Evolutionary conservation across 345 rosid species (phyloP).

Genomic region (Xanthoceras sorbifolium): DNA sequence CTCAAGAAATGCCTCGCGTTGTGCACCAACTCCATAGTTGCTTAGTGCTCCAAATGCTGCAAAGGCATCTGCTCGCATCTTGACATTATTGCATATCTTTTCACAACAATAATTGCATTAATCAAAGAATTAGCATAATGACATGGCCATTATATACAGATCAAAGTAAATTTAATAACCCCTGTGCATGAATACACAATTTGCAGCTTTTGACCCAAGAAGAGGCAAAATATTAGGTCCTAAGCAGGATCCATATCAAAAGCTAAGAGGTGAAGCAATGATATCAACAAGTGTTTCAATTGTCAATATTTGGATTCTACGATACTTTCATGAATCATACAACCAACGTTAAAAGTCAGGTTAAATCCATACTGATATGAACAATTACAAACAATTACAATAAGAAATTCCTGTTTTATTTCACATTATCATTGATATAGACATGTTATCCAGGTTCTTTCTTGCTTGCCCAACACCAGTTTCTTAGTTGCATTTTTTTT

Average conservation of each 20-base stretch:
- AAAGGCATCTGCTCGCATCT: conserved; percentile 87
- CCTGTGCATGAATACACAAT: neutral
- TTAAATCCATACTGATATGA: neutral
- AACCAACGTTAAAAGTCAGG: neutral
- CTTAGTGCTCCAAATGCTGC: conserved; percentile 88
- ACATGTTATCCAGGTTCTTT: neutral
- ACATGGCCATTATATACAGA: neutral
- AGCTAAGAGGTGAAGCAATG: neutral
- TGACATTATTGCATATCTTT: conserved; percentile 72
- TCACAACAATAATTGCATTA: conserved; percentile 10
- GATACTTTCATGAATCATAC: neutral
- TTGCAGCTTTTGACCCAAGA: neutral
- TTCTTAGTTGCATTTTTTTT: neutral
- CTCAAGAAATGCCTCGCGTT: conserved; percentile 76
- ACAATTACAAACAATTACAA: neutral
- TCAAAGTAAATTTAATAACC: conserved; percentile 6
- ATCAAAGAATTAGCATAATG: neutral
- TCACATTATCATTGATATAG: neutral
- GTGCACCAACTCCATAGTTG: conserved; percentile 68
- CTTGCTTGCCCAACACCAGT: neutral
- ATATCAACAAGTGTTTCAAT: neutral
- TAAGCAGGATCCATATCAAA: conserved; percentile 10
- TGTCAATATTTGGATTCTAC: conserved; percentile 2
- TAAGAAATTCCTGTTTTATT: neutral
- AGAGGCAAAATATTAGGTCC: neutral